These are phyloP conservation scores for Pseudogymnoascus sp. DNA, from an alignment of 2,329 filamentous ascomycete genomes.

Conservation along the genomic window DNA sequence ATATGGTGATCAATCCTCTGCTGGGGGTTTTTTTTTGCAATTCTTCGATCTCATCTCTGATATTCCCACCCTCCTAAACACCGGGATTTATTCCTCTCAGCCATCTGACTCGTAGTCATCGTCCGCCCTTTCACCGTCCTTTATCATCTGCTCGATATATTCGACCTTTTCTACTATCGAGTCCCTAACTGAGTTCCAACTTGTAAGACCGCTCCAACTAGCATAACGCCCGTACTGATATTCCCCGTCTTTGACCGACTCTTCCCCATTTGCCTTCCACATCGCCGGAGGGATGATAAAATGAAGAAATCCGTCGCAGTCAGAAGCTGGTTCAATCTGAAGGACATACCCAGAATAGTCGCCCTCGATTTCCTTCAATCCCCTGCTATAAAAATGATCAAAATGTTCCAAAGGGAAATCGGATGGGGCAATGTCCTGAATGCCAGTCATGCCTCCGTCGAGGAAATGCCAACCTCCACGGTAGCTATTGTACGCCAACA, in stretches of 20 bases:
- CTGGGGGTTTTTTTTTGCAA: neutral
- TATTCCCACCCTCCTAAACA: neutral
- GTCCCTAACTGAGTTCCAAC: constrained; percentile 13
- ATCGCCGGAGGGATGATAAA: no score
- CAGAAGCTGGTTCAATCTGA: no score
- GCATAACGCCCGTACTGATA: no score
- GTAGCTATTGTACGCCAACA: constrained; percentile 12
- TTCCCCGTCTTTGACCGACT: no score
- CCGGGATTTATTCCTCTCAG: neutral
- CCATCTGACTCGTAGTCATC: neutral
- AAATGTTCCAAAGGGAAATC: neutral
- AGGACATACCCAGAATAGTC: no score
- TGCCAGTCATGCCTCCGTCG: constrained; percentile 16
- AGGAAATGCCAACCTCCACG: constrained; percentile 18
- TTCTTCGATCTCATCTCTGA: neutral
- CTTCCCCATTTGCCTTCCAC: no score
- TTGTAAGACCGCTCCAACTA: no score
- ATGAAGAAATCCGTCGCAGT: no score
- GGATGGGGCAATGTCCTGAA: neutral
- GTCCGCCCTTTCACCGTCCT: neutral
- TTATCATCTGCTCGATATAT: constrained; percentile 14
- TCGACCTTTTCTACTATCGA: constrained; percentile 16
- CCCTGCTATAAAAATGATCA: neutral
- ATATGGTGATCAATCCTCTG: neutral
- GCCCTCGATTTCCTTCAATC: no score